phyloP scores from a whole-genome alignment of 768 basidiomycete species.

The Boletus tylopilopsis region DNA sequence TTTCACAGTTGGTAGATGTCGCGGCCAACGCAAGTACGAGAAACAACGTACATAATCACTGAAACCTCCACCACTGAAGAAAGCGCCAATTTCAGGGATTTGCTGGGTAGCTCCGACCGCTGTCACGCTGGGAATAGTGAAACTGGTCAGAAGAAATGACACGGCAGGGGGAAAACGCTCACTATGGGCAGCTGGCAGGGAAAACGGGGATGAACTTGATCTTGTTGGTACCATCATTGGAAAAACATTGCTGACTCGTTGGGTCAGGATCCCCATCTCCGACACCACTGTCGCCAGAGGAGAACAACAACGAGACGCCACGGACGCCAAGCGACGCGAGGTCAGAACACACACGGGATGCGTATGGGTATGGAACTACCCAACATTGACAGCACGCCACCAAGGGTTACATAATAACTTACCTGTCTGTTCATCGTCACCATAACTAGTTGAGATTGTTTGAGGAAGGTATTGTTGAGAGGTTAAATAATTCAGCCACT shows the following conservation, averaged over 20 bases:
- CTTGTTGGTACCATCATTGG: constrained; percentile 56
- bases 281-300: constrained; percentile 67
- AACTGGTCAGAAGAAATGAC: neutral
- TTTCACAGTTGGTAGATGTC: neutral
- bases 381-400: neutral
- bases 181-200: constrained; percentile 62
- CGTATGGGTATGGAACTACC: constrained; percentile 53
- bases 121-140: constrained; percentile 50
- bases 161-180: constrained; percentile 2
- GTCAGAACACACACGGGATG: constrained; percentile 50
- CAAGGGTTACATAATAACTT: neutral
- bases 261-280: constrained; percentile 58
- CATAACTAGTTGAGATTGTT: constrained; percentile 70
- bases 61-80: constrained; percentile 73
- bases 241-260: constrained; percentile 48
- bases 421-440: constrained; percentile 71
- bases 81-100: constrained; percentile 56
- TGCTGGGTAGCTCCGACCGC: constrained; percentile 62
- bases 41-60: constrained; percentile 51
- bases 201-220: constrained; percentile 56
- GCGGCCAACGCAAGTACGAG: neutral
- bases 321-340: constrained; percentile 67
- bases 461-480: constrained; percentile 45
- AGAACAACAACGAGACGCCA: constrained; percentile 63
- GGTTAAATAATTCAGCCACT: constrained; percentile 65